Evolutionary conservation across 495 filamentous ascomycete genomes (phyloP).

Genomic region (Penicillium maclennaniae): DNA sequence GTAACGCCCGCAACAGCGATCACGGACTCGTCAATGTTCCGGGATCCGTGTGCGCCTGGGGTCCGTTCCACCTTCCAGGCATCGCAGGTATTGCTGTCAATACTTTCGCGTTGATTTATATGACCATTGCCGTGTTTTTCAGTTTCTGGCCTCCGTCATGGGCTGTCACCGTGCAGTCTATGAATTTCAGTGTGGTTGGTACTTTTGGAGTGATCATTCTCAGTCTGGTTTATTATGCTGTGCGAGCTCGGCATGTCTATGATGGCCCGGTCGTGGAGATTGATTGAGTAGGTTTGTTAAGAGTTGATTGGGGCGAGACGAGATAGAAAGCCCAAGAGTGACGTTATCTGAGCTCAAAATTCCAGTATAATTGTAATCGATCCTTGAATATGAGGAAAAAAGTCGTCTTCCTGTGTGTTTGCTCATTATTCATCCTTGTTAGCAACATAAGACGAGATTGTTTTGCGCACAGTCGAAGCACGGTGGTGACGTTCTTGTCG

Average conservation of each 20-base stretch:
- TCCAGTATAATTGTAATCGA: no score
- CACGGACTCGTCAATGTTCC: constrained; percentile 23
- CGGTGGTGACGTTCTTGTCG: no score
- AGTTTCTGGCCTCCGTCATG: constrained; percentile 46
- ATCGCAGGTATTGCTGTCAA: constrained; percentile 30
- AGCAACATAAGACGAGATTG: no score
- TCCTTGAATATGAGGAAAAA: no score
- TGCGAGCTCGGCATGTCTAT: constrained; percentile 40
- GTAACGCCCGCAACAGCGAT: constrained; percentile 13
- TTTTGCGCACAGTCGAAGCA: no score
- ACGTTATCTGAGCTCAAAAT: not conserved
- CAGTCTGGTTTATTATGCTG: constrained; percentile 43
- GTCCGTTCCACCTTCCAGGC: constrained; percentile 31
- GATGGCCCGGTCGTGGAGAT: constrained; percentile 45
- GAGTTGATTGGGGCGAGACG: not conserved
- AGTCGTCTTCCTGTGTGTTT: no score
- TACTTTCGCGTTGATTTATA: constrained; percentile 37
- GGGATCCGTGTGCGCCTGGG: constrained; percentile 38
- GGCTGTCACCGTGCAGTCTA: constrained; percentile 28
- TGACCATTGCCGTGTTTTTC: constrained; percentile 47
- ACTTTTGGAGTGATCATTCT: constrained; percentile 40
- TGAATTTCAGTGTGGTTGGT: constrained; percentile 48
- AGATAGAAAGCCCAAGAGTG: not conserved
- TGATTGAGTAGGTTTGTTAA: not conserved
- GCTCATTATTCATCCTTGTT: no score